A percentile compares a stretch with the other conserved stretches of the same genome.
These are phyloP conservation scores for Rhodotorula sp. DNA, from an alignment of 1,284 basidiomycete species.

Conservation along the genomic window DNA sequence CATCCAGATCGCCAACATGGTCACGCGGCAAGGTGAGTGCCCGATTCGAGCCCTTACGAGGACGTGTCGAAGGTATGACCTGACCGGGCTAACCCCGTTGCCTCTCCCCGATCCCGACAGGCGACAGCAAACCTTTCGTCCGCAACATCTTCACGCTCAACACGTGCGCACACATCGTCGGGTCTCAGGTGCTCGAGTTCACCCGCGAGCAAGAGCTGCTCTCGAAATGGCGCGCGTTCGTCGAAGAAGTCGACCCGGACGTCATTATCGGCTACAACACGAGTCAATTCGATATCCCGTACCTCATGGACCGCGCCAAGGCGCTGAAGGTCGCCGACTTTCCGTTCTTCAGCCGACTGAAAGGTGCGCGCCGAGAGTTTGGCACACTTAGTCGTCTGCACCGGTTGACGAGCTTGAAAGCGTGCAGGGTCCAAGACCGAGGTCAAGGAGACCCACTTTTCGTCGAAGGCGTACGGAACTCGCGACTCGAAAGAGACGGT, in stretches of 20 bases:
- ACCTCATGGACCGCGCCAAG: conserved; percentile 83
- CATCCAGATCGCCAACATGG: conserved; percentile 97
- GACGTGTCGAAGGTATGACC: too few species aligned
- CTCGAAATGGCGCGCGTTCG: conserved; percentile 75
- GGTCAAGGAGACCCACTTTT: conserved; percentile 88
- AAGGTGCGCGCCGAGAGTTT: conserved; percentile 55
- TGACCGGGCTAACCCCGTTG: not conserved
- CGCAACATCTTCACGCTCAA: conserved; percentile 95
- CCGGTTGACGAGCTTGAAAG: not conserved
- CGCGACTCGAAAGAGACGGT: conserved; percentile 89
- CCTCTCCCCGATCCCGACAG: conserved; percentile 51
- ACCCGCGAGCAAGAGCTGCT: conserved; percentile 71
- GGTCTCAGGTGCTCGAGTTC: conserved; percentile 87
- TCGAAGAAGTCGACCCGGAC: conserved; percentile 84
- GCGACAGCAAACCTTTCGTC: conserved; percentile 85
- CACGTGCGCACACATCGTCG: conserved; percentile 86
- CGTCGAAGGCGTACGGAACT: conserved; percentile 91
- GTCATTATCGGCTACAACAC: conserved; percentile 93
- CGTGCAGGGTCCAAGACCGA: conserved; percentile 66
- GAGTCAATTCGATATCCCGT: conserved; percentile 87
- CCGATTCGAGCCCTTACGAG: not conserved
- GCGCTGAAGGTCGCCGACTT: conserved; percentile 70
- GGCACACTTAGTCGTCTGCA: not conserved
- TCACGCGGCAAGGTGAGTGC: conserved; percentile 78
- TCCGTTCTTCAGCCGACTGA: conserved; percentile 72